phyloP scores from a whole-genome alignment of 2,329 filamentous ascomycete species.

The Rhytidhysteron rufulum region DNA sequence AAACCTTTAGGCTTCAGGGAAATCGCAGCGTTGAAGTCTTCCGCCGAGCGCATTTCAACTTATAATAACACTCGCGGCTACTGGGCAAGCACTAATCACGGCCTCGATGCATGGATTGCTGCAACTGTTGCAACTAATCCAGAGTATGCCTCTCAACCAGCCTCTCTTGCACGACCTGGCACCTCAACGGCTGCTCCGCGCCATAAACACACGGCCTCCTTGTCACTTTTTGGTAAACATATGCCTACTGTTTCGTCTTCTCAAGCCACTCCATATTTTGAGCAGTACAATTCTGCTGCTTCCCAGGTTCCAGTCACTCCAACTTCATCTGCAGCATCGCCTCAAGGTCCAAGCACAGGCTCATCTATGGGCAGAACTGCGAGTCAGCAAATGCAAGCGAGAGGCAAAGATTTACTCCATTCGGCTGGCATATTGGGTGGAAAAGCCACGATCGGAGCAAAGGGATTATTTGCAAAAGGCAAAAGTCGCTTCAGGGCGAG shows the following conservation, averaged over 20 bases:
- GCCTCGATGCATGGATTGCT: slow-evolving; percentile 61
- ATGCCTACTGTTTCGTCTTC: slow-evolving; percentile 16
- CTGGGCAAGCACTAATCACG: slow-evolving; percentile 70
- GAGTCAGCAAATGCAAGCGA: slow-evolving; percentile 59
- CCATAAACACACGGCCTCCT: slow-evolving; percentile 32
- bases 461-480: slow-evolving; percentile 86
- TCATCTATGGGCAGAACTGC: slow-evolving; percentile 19
- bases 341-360: slow-evolving; percentile 10
- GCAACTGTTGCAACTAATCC: slow-evolving; percentile 48
- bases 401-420: slow-evolving; percentile 85
- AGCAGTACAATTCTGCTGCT: slow-evolving; percentile 19
- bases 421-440: slow-evolving; percentile 69
- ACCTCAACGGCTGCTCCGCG: slow-evolving; percentile 23
- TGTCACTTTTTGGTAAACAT: slow-evolving; percentile 34
- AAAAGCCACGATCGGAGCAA: slow-evolving; percentile 74
- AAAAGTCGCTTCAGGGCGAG: slow-evolving; percentile 73
- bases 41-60: slow-evolving; percentile 66
- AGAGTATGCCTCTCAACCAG: slow-evolving; percentile 42
- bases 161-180: slow-evolving; percentile 20
- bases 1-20: slow-evolving; percentile 63
- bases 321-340: slow-evolving; percentile 16
- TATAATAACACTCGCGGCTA: slow-evolving; percentile 70
- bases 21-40: slow-evolving; percentile 66
- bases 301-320: slow-evolving; percentile 24
- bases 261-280: slow-evolving; percentile 8